Base-by-base conservation (phyloP, 176 grass and related monocot species). In the Secale cereale region DNA sequence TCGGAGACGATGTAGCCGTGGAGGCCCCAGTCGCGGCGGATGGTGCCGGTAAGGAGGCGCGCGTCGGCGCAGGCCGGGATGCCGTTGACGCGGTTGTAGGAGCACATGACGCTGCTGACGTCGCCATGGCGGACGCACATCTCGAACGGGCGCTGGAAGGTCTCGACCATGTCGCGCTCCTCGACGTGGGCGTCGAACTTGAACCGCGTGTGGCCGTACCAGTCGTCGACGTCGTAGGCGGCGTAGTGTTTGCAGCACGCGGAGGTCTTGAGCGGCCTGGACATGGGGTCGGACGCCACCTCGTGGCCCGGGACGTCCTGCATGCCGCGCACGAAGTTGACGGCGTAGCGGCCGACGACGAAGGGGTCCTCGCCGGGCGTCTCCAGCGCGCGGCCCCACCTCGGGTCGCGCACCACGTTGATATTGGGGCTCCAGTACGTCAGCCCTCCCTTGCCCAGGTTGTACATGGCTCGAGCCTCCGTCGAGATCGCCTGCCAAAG, bases 1-100 rank as follows among this genome's bases (percentile, higher is more conserved):
- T 93, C 91, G 30, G 88, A 93, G 40, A 93, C 91, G 32, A 93
- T 82, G 74, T 93, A 93, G 7, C 91, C 88, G 83, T 88, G 83
- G n/a, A 93, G 85, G 1, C 61, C 59, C 91, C 87, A 92, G 29
- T 84, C 80, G 29, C 76, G 31, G 45, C 90, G 83, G 74, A 92
- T 7, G 60, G 83, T 86, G 46, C 65, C 60, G 0, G 80, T n/a
- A 20, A 92, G 86, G 41, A 92, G 87, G 50, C 56, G 83, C 4
- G 80, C 60, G 80, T 92, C 90, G 61, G 90, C 83, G 74, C 90
- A 92, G 4, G 61, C 77, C 13, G 86, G 90, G 14, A 85, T 52
- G 17, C 90, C 87, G 61, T 89, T 92, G 68, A 92, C 68, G 52
- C 85, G 83, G 50, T 92, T 92, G 87, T 83, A 92, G 68, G 87